These are phyloP conservation scores for Rhypophila decipiens DNA, from an alignment of 495 filamentous ascomycete genomes.

Conservation along the genomic window DNA sequence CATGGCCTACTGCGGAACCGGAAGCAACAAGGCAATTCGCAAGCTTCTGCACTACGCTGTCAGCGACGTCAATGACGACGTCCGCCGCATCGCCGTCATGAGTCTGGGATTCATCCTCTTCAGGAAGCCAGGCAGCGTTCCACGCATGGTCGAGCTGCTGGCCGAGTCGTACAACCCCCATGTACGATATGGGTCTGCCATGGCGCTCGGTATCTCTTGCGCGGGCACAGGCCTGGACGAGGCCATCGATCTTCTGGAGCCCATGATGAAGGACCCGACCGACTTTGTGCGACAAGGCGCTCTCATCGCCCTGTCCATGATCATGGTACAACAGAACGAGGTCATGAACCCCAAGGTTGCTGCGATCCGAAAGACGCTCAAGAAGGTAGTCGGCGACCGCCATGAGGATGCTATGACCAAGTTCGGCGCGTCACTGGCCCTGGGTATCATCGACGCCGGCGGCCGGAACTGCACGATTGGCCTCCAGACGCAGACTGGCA, in stretches of 20 bases:
- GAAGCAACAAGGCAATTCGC: constrained; percentile 97
- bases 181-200: constrained; percentile 95
- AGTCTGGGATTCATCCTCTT: constrained; percentile 98
- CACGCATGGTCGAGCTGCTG: constrained; percentile 97
- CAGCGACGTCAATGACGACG: constrained; percentile 97
- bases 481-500: constrained; percentile 94
- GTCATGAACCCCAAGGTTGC: constrained; percentile 88
- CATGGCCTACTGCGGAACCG: constrained; percentile 91
- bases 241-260: constrained; percentile 93
- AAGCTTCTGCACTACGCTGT: constrained; percentile 96
- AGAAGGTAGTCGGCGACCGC: constrained; percentile 87
- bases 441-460: constrained; percentile 97
- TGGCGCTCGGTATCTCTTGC: constrained; percentile 97
- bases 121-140: constrained; percentile 93
- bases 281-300: constrained; percentile 98
- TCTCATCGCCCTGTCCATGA: constrained; percentile 93
- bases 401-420: constrained; percentile 99
- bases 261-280: constrained; percentile 98
- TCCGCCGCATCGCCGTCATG: constrained; percentile 95
- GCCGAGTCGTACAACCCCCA: constrained; percentile 99
- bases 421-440: constrained; percentile 86
- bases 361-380: constrained; percentile 73
- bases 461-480: constrained; percentile 98
- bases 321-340: constrained; percentile 96
- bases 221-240: constrained; percentile 95